A percentile compares a stretch with the other conserved stretches of the same genome.
These are phyloP conservation scores for Arabidopsis arenosa DNA, from an alignment of 345 rosid species.

Conservation along the genomic window DNA sequence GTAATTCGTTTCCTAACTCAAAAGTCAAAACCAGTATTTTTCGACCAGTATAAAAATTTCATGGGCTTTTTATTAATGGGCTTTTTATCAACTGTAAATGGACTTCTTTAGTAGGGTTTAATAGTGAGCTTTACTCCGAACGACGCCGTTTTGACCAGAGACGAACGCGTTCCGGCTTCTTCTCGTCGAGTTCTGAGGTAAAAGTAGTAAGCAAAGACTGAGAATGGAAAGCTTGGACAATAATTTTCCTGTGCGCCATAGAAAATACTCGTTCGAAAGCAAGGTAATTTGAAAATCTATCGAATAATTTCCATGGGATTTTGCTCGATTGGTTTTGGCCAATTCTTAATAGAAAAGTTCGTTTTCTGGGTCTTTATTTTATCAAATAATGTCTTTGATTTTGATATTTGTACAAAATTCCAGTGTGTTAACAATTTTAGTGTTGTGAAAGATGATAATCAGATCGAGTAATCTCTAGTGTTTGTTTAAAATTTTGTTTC, in stretches of 20 bases:
- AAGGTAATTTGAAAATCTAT: conserved; percentile 50
- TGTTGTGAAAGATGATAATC: background rate
- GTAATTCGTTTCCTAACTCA: too few species aligned
- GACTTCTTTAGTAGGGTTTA: background rate
- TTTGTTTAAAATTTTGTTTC: conserved; percentile 18
- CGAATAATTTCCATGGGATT: background rate
- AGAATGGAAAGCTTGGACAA: conserved; percentile 49
- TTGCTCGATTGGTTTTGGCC: background rate
- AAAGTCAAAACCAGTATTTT: too few species aligned
- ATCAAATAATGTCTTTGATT: background rate
- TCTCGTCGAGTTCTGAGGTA: background rate
- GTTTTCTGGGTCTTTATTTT: background rate
- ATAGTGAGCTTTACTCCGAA: background rate
- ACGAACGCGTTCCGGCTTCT: conserved; percentile 12
- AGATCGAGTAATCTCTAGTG: background rate
- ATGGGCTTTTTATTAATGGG: conserved; percentile 30
- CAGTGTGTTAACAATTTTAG: background rate
- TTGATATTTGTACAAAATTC: background rate
- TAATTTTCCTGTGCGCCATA: conserved; percentile 60
- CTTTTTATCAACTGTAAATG: background rate
- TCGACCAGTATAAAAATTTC: too few species aligned
- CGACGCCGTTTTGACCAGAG: background rate
- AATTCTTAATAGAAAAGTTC: background rate
- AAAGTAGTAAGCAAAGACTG: background rate
- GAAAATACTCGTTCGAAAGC: conserved; percentile 50